Evolutionary conservation across 2,329 filamentous ascomycete genomes (phyloP).

Genomic region (Xenoacremonium recifei): DNA sequence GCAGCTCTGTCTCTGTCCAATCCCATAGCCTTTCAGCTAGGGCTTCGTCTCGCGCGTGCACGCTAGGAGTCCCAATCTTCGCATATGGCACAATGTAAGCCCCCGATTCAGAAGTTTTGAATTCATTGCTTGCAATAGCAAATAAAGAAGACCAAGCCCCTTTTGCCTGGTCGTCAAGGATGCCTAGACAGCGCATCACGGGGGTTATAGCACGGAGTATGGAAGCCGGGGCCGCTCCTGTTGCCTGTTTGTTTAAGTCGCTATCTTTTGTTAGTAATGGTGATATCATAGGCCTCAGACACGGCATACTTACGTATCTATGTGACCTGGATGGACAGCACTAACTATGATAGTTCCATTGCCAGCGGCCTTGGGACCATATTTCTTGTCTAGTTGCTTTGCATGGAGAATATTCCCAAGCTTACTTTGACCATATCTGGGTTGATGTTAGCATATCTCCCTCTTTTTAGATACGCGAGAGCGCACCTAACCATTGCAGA

Average conservation of each 20-base stretch:
- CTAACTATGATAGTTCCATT: conserved; percentile 2
- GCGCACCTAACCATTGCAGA: conserved; percentile 1
- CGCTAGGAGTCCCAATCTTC: conserved; percentile 19
- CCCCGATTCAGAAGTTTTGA: conserved; percentile 14
- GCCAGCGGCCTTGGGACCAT: neutral
- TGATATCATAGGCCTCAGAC: neutral
- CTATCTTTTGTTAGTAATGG: conserved; percentile 2
- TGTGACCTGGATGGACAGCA: conserved; percentile 13
- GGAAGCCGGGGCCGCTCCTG: conserved; percentile 5
- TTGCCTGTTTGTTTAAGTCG: conserved; percentile 16
- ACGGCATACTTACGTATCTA: conserved; percentile 10
- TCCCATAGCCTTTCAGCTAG: conserved; percentile 14
- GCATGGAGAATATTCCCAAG: conserved; percentile 10
- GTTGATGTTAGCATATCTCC: too few relatives aligned
- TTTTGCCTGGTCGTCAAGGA: conserved; percentile 16
- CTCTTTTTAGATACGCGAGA: too few relatives aligned
- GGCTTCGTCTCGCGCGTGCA: conserved; percentile 10
- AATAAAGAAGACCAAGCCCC: conserved; percentile 23
- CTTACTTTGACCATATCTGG: conserved; percentile 10
- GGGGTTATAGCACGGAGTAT: conserved; percentile 13
- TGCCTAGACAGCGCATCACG: conserved; percentile 15
- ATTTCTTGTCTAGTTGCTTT: conserved; percentile 1
- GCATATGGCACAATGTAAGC: conserved; percentile 21
- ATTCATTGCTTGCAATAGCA: conserved; percentile 16
- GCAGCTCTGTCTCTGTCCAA: conserved; percentile 11